Evolutionary conservation across 192 early-diverging fungal genomes (phyloP), one percentile per base, ranked within the genome.

Genomic region (Cladochytrium replicatum): DNA sequence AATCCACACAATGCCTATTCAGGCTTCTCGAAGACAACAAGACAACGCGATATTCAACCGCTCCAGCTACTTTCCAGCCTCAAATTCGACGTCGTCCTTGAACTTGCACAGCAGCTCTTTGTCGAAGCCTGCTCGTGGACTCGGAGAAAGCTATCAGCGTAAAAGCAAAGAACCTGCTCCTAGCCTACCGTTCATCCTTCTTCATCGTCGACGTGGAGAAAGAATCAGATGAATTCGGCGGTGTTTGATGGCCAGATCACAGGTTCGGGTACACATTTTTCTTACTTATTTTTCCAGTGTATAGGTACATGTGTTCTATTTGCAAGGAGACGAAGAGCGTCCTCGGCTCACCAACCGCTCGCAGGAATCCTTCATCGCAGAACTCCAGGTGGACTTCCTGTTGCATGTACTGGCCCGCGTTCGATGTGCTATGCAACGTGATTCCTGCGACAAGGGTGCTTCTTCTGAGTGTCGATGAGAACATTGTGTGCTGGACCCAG

Each of bases 401-500:
- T 21, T 44, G 58, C 70, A 65, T 44, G 84, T 83, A 40, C 82
- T 89, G 81, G 64, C 70, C 80, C 53, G 83, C 86, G 13, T 37
- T 37, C 65, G 78, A 80, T 42, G 71, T 78, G 17, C 76, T 81
- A 50, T 78, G 81, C 51, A 77, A 82, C 48, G 84, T 80, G 41
- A 54, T 57, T 47, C 81, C 87, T 22, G 86, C 87, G 50, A 68
- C 82, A 57, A 63, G 77, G 54, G 78, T 89, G 52, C 74, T 73
- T 66, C 70, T 83, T 41, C 80, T 71, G 22, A 69, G 88, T 43
- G 87, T 85, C 61, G 72, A 77, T 19, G 88, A 88, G 70, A 88
- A 89, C 72, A 86, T 88, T 40, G 86, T 88, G 50, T 86, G 88
- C 62, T 75, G 79, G 50, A 85, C 86, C 11, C 72, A 88, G 52